These are phyloP conservation scores for Carpinus fangiana DNA, from an alignment of 306 rosid species.

Conservation along the genomic window DNA sequence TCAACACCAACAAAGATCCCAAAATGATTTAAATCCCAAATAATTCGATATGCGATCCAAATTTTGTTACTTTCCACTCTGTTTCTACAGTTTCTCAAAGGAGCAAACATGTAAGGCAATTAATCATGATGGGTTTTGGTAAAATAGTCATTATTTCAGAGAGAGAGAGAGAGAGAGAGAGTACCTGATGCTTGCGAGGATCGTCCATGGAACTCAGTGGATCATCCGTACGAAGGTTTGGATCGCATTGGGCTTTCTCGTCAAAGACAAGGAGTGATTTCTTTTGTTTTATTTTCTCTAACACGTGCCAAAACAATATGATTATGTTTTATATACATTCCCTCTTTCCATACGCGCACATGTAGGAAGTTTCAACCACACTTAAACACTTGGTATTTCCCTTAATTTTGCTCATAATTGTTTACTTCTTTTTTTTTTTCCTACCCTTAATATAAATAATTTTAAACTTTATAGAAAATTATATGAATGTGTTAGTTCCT, in stretches of 20 bases:
- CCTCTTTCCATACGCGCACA: neutral
- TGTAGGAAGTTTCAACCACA: neutral
- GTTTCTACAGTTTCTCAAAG: neutral
- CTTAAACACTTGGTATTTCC: too few species aligned
- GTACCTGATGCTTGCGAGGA: constrained; percentile 68
- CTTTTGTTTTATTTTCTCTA: neutral
- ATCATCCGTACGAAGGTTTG: neutral
- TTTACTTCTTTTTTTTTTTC: too few species aligned
- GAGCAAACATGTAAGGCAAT: neutral
- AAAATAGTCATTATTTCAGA: neutral
- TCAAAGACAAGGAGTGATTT: neutral
- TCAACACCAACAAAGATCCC: neutral
- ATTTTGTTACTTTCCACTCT: neutral
- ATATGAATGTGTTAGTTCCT: too few species aligned
- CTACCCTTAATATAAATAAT: too few species aligned
- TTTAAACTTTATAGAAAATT: too few species aligned
- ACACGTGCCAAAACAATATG: neutral
- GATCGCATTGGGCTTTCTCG: neutral
- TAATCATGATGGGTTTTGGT: neutral
- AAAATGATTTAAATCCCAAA: neutral
- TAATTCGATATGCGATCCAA: neutral
- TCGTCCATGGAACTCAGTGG: constrained; percentile 52
- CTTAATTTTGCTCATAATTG: too few species aligned
- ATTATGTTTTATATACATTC: neutral
- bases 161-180: neutral